Conservation (phyloP, 345 rosid genomes). For the Durio zibethinus region DNA sequence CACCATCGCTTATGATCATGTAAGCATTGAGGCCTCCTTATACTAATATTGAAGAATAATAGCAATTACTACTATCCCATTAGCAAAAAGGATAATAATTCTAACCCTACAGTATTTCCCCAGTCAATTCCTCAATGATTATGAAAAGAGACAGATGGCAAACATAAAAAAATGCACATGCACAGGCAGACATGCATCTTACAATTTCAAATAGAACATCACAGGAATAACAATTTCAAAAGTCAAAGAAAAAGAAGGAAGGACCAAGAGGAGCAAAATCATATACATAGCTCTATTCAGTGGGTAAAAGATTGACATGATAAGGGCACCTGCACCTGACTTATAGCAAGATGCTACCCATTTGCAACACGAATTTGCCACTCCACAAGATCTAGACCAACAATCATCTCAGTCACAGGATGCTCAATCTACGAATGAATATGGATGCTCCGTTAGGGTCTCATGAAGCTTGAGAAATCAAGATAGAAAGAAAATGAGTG, state of each 20-base stretch:
- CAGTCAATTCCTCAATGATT: not conserved
- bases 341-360: slow-evolving; percentile 78
- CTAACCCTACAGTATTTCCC: not conserved
- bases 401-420: slow-evolving; percentile 98
- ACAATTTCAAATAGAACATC: not conserved
- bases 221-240: not conserved
- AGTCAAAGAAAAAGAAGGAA: not conserved
- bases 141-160: not conserved
- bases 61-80: not conserved
- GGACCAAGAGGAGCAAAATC: not conserved
- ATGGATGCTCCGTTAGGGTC: slow-evolving; percentile 14
- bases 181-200: not conserved
- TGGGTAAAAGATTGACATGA: slow-evolving; percentile 44
- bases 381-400: slow-evolving; percentile 94
- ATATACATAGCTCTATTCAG: not conserved
- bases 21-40: not conserved
- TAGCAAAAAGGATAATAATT: not conserved
- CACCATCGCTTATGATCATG: not conserved
- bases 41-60: not conserved
- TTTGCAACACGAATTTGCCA: slow-evolving; percentile 94
- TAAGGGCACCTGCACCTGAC: slow-evolving; percentile 71
- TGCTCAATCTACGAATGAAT: slow-evolving; percentile 72
- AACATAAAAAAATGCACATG: not conserved
- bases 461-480: slow-evolving; percentile 11
- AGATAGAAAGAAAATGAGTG: slow-evolving; percentile 6